Conservation (phyloP, 169 alveolate genomes). For the Plasmodium knowlesi region DNA sequence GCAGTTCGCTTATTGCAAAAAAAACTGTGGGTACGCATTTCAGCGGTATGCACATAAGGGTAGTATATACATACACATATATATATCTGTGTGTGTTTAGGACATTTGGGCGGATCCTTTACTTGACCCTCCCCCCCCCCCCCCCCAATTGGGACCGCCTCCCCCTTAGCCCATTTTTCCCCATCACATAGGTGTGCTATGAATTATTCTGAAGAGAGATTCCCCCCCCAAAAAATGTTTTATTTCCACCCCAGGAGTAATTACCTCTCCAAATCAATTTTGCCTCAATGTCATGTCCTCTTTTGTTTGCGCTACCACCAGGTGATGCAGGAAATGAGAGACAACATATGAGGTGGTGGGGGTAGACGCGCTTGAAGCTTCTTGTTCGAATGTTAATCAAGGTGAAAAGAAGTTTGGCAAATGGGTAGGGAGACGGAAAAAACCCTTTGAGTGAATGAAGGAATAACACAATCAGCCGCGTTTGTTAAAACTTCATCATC, state of each 20-base stretch:
- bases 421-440: not conserved
- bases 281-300: not conserved
- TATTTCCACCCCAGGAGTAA: not conserved
- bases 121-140: too few relatives aligned
- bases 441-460: not conserved
- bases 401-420: not conserved
- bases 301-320: not conserved
- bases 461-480: not conserved
- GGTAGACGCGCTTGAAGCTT: not conserved
- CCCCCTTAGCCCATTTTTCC: not conserved
- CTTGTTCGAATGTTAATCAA: not conserved
- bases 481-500: not conserved
- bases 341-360: not conserved
- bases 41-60: not conserved
- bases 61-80: not conserved
- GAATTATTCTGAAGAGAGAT: not conserved
- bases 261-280: not conserved
- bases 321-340: not conserved
- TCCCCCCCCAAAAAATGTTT: not conserved
- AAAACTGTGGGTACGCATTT: not conserved
- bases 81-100: not conserved
- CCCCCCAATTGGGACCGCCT: not conserved
- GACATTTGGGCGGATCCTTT: not conserved
- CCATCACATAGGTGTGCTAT: not conserved
- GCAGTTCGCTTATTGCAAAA: not conserved